These are phyloP conservation scores for Phialemonium atrogriseum DNA, from an alignment of 2,329 filamentous ascomycete genomes.

Conservation along the genomic window DNA sequence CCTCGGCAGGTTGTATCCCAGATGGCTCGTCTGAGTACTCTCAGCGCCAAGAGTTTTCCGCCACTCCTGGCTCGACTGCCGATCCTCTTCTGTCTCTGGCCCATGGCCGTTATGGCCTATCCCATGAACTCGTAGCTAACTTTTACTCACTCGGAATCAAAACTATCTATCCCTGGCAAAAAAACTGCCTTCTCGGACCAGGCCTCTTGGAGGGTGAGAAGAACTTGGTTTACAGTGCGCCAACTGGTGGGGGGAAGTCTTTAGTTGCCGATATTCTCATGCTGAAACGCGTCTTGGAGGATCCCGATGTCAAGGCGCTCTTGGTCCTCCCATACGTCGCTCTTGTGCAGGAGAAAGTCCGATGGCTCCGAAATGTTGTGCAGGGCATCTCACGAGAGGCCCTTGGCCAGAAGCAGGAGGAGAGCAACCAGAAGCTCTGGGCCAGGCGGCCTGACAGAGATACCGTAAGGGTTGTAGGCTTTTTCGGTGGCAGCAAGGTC, in stretches of 20 bases:
- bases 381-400: slow-evolving; percentile 43
- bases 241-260: slow-evolving; percentile 71
- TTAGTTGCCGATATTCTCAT: slow-evolving; percentile 67
- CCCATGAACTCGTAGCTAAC: slow-evolving; percentile 52
- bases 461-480: slow-evolving; percentile 58
- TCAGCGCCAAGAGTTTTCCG: slow-evolving; percentile 41
- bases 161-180: slow-evolving; percentile 73
- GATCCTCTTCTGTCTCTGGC: slow-evolving; percentile 53
- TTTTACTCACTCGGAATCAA: slow-evolving; percentile 59
- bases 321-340: slow-evolving; percentile 71
- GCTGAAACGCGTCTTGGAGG: slow-evolving; percentile 60
- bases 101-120: slow-evolving; percentile 56
- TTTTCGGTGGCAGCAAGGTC: slow-evolving; percentile 66
- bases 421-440: slow-evolving; percentile 36
- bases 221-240: slow-evolving; percentile 73
- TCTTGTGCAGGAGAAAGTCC: slow-evolving; percentile 70
- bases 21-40: slow-evolving; percentile 41
- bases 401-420: slow-evolving; percentile 21
- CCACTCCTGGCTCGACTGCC: slow-evolving; percentile 42
- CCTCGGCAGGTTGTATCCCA: slow-evolving; percentile 1
- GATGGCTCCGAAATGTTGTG: slow-evolving; percentile 62
- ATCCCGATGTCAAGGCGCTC: slow-evolving; percentile 58
- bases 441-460: slow-evolving; percentile 47
- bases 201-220: slow-evolving; percentile 56
- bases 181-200: slow-evolving; percentile 60